phyloP scores from a whole-genome alignment of 345 rosid genomes.

The Corymbia maculata region DNA sequence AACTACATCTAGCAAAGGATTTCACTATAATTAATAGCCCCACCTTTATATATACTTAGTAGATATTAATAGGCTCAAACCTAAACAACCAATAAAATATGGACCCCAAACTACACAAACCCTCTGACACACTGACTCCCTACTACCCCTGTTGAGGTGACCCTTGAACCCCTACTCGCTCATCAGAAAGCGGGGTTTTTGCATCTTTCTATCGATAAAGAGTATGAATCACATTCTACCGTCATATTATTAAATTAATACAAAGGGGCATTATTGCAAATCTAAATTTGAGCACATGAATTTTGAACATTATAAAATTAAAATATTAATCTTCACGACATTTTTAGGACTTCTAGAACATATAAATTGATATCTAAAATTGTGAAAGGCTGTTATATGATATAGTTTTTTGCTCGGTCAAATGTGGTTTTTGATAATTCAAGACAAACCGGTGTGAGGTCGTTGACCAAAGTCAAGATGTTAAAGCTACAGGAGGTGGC shows the following conservation, averaged over 20 bases:
- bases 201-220: too few relatives aligned
- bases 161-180: not conserved
- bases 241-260: too few relatives aligned
- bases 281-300: not conserved
- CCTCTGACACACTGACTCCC: fast-evolving
- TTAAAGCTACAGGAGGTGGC: not conserved
- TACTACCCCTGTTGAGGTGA: fast-evolving
- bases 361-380: not conserved
- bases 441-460: not conserved
- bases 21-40: not conserved
- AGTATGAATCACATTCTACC: fast-evolving
- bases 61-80: too few relatives aligned
- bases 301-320: not conserved
- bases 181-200: fast-evolving
- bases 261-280: fast-evolving
- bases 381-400: not conserved
- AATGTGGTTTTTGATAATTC: not conserved
- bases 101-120: not conserved
- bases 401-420: not conserved
- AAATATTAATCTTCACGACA: not conserved
- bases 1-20: too few relatives aligned
- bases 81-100: too few relatives aligned
- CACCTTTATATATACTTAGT: too few relatives aligned
- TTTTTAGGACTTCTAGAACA: not conserved
- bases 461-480: not conserved